Evolutionary conservation across 2,329 filamentous ascomycete species (phyloP).

Genomic region (Fusarium sp.): DNA sequence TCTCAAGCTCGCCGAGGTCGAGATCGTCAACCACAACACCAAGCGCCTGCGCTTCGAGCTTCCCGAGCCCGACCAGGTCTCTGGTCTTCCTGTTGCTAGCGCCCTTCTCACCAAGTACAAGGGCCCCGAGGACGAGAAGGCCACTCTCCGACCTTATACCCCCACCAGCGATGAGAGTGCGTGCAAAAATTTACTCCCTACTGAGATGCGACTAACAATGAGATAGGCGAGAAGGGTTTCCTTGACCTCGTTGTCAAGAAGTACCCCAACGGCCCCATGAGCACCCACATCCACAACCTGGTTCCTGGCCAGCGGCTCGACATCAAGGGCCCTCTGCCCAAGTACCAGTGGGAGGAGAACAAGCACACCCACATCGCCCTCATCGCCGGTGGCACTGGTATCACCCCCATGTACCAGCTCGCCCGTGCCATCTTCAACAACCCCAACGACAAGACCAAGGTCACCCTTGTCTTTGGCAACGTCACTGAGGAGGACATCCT

Average conservation of each 20-base stretch:
- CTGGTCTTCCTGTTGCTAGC: slow-evolving; percentile 85
- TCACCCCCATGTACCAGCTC: slow-evolving; percentile 98
- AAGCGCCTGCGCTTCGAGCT: slow-evolving; percentile 92
- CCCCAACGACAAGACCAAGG: slow-evolving; percentile 96
- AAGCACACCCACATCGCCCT: slow-evolving; percentile 92
- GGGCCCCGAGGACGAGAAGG: slow-evolving; percentile 84
- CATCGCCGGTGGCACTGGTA: slow-evolving; percentile 95
- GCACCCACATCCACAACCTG: slow-evolving; percentile 86
- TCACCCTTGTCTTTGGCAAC: slow-evolving; percentile 95
- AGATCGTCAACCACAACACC: slow-evolving; percentile 91
- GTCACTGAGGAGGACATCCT: slow-evolving; percentile 90
- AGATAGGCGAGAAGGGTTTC: slow-evolving; percentile 78
- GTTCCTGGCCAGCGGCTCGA: slow-evolving; percentile 84
- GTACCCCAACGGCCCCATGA: slow-evolving; percentile 94
- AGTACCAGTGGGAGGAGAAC: slow-evolving; percentile 90
- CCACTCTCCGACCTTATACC: slow-evolving; percentile 91
- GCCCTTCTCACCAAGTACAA: slow-evolving; percentile 94
- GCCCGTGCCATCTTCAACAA: slow-evolving; percentile 93
- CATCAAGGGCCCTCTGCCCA: slow-evolving; percentile 95
- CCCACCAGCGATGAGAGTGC: slow-evolving; percentile 87
- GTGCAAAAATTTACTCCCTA: slow-evolving; percentile 33
- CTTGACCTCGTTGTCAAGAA: slow-evolving; percentile 92
- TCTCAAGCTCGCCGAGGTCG: slow-evolving; percentile 81
- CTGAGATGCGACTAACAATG: slow-evolving; percentile 17
- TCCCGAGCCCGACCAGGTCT: slow-evolving; percentile 84